Evolutionary conservation across 371 early-diverging fungal genomes (phyloP), one percentile per base, ranked within the genome.

Genomic region (Actinomortierella ambigua): DNA sequence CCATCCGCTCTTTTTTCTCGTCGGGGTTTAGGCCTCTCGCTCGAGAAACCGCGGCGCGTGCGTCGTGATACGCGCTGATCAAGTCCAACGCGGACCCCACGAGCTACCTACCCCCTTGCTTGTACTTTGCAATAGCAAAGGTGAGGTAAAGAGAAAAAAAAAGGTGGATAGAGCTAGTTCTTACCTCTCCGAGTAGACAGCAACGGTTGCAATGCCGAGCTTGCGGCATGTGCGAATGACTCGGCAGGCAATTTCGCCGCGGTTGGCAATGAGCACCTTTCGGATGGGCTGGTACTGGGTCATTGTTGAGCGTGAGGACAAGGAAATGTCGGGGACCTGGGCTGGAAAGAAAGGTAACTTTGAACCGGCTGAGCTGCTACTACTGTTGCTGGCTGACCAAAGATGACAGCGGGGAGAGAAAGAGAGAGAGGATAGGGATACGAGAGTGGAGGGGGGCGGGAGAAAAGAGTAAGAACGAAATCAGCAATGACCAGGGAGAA

Each of bases 181-280:
- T 40, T 69, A 62, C 78, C 70, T 76, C 53, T 76, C 91, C 8
- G 85, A 84, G 80, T 89, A 92, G 9, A 93, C 88, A 5, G 93
- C 91, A 6, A 92, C 92, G 9, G 92, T 89, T 48, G 88, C 84
- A 65, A 93, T 87, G 28, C 82, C 82, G 63, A 88, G 66, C 47
- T 81, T 79, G 39, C 75, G 69, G 61, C 82, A 88, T 9, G 91
- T 88, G 59, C 80, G 82, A 61, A 91, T 88, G 49, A 93, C 87
- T 34, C 93, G 79, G 71, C 88, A 85, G 4, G 93, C 91, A 42
- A 91, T 92, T 68, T 93, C 93, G 41, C 93, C 93, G 14, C 93
- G 82, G 81, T 93, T 93, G 41, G 93, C 93, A 29, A 93, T 84
- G 34, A 93, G 82, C 57, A 93, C 89, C 78, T 93, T 93, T 79